Conservation (phyloP, 345 rosid species). For the Gossypium ekmanianum region DNA sequence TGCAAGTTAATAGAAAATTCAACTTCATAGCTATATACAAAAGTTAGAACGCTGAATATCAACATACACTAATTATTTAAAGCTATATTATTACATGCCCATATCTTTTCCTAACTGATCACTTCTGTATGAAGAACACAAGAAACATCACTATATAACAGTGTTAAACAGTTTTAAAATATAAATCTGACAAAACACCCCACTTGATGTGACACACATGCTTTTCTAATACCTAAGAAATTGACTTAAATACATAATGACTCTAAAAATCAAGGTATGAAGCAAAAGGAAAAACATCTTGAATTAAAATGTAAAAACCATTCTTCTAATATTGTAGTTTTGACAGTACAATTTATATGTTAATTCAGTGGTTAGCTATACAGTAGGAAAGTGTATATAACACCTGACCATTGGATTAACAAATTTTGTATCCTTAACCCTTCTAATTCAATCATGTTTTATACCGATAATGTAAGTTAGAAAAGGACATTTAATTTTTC, state of each 20-base stretch:
- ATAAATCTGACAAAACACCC: neutral
- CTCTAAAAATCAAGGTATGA: neutral
- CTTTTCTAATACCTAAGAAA: neutral
- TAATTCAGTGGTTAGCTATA: neutral
- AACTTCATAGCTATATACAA: neutral
- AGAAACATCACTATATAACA: neutral
- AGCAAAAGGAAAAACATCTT: neutral
- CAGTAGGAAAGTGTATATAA: neutral
- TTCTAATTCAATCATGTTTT: neutral
- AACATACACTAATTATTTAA: neutral
- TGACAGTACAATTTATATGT: neutral
- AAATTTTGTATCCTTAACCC: neutral
- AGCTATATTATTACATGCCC: neutral
- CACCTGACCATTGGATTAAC: neutral
- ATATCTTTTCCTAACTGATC: neutral
- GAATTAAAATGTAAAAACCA: neutral
- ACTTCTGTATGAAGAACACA: neutral
- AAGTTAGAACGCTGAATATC: neutral
- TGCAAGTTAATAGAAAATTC: conserved; percentile 6
- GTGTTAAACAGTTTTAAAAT: neutral
- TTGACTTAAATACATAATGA: neutral
- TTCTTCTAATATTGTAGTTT: neutral
- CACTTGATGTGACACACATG: neutral
- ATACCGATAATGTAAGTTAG: neutral
- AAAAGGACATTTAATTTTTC: neutral